Percentiles rank a stretch among this genome's conserved stretches.
Conservation (phyloP, 2,329 filamentous ascomycete species). For the Trichophaea hybrida region DNA sequence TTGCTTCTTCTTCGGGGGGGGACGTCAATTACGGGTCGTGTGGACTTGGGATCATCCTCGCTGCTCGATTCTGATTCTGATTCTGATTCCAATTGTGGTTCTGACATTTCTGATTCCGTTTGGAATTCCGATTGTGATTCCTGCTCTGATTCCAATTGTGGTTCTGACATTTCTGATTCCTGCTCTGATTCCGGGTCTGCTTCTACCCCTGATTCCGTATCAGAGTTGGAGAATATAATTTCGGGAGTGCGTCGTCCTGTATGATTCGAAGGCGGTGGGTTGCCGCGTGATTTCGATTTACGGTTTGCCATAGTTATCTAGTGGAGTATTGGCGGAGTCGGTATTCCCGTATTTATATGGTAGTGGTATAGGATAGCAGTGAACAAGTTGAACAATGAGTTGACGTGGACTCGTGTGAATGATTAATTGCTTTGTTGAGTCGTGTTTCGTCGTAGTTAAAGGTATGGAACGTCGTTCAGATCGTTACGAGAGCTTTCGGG, state of each 20-base stretch:
- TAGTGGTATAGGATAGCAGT: too few relatives aligned
- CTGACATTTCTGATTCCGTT: not conserved
- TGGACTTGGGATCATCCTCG: not conserved
- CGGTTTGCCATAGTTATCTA: not conserved
- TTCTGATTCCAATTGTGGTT: not conserved
- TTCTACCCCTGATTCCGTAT: not conserved
- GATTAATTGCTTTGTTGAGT: too few relatives aligned
- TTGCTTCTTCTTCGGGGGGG: not conserved
- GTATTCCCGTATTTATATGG: too few relatives aligned
- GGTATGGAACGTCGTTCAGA: too few relatives aligned
- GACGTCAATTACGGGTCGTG: not conserved
- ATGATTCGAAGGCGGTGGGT: not conserved
- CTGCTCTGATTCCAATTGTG: not conserved
- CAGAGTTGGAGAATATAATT: not conserved
- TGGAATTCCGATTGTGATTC: not conserved
- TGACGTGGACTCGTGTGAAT: too few relatives aligned
- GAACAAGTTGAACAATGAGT: too few relatives aligned
- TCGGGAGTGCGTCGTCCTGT: not conserved
- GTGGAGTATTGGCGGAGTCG: not conserved
- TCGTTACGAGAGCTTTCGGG: too few relatives aligned
- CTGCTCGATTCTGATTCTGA: not conserved
- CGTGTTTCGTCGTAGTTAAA: too few relatives aligned
- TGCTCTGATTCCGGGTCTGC: not conserved
- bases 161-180: not conserved
- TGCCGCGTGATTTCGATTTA: not conserved